Base-by-base conservation (phyloP, 2,329 filamentous ascomycete species). In the Alternaria conjuncta region DNA sequence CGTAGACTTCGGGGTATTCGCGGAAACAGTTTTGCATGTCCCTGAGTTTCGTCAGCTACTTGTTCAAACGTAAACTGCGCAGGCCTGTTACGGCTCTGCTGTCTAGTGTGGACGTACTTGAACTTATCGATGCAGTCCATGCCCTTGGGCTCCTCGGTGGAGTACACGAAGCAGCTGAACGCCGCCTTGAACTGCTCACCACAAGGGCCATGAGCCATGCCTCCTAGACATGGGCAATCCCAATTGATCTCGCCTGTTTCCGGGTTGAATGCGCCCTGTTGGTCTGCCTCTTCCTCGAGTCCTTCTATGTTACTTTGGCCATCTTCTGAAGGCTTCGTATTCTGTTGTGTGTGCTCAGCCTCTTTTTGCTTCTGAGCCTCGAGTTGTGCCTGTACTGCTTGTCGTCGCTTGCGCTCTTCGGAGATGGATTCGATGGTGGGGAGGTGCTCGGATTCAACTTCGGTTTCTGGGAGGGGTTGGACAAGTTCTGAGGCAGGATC, bases 191-290 rank as follows among this genome's bases (percentile, higher is more conserved):
- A 99, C 76, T 98, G 90, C 79, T 96, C 93, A 51, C 96, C 96
- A 79, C 96, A 99, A 57, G 96, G 96, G 0, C 96, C 96, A 77
- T 97, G 84, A 8, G 96, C 96, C 96, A 99, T 99, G 57, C 96
- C 96, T 53, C 96, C 96, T 32, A 99, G 84, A 80, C 96, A 99
- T 15, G 96, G 96, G 82, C 96, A 99, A 80, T 98, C 96, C 96
- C 96, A 99, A 86, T 99, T 99, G 83, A 99, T 99, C 86, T 99
- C 96, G 72, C 96, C 96, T 10, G 96, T 99, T 84, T 98, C 96
- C 3, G 94, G 94, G 82, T 99, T 97, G 84, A 98, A 99, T 1
- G 96, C 96, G 60, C 93, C 96, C 81, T 98, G 90, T 78, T 95
- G 90, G 65, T 84, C 87, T 6, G 93, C 94, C 80, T 97, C 94